phyloP scores from a whole-genome alignment of 1,284 basidiomycete genomes.

The Moesziomyces globuligerus region DNA sequence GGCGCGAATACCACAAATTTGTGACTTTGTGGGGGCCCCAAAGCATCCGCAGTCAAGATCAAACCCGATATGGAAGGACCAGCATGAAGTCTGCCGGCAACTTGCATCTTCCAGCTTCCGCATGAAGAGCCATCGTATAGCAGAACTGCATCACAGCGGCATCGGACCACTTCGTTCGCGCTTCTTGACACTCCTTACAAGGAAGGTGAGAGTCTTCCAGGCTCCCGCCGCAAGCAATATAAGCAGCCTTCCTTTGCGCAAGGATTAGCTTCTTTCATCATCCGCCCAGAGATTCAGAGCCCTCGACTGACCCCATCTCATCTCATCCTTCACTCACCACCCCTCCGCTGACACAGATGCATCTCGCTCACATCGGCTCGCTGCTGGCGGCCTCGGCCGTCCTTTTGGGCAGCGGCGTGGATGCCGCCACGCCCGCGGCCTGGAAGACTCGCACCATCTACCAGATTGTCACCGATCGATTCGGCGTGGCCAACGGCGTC shows the following conservation, averaged over 20 bases:
- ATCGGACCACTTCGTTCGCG: too few species aligned
- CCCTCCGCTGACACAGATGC: slow-evolving; percentile 3
- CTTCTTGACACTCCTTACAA: too few species aligned
- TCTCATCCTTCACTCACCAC: not conserved
- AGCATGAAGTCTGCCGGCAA: not conserved
- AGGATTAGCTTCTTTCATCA: too few species aligned
- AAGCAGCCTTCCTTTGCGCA: too few species aligned
- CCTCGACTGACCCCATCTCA: too few species aligned
- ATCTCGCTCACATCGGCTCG: not conserved
- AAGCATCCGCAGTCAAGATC: not conserved
- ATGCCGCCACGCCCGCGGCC: slow-evolving; percentile 8
- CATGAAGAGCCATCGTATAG: not conserved
- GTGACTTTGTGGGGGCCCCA: not conserved
- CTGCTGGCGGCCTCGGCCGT: slow-evolving; percentile 7
- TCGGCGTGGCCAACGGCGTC: slow-evolving; percentile 70
- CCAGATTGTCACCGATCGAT: slow-evolving; percentile 80
- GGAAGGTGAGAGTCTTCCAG: too few species aligned
- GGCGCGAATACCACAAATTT: too few species aligned
- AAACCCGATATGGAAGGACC: slow-evolving; percentile 10
- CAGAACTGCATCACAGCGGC: not conserved
- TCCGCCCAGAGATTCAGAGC: too few species aligned
- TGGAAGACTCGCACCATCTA: slow-evolving; percentile 21
- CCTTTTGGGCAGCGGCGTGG: not conserved
- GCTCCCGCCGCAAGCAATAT: too few species aligned
- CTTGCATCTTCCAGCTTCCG: not conserved